Base-by-base conservation (phyloP, 1,284 basidiomycete species). In the Tremellales sp. region DNA sequence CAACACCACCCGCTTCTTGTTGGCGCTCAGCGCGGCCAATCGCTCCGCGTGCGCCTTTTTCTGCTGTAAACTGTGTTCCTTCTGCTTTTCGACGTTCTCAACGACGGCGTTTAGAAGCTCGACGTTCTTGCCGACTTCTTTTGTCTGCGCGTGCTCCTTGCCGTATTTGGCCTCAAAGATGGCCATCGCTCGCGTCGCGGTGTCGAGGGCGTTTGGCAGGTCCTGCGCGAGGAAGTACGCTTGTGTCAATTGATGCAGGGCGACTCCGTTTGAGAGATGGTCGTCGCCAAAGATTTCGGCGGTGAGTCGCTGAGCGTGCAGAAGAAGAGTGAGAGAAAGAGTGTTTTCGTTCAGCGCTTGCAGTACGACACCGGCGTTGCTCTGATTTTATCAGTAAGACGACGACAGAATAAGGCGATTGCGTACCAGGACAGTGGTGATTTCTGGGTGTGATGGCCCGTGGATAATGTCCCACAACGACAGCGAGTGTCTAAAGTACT, bases 391-490 rank as follows among this genome's bases (percentile, higher is more conserved):
- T 25, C 0, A 4, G 3, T 10, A 3, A 14, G 27, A 29, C 0
- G 9, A 16, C 27, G 12, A 5, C 28, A 6, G 25, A 13, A n/a
- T 12, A 14, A 39, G 12, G 52, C 12, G n/a, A 9, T 54, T 26
- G 61, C 75, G 65, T 40, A 75, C 75, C 45, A 78, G 64, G 27
- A 77, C 70, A 43, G 71, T 73, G 57, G 75, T 70, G 50, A 72
- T 65, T 54, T 77, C 75, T 2, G 78, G 76, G 65, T 79, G 78
- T 31, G 72, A 65, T 10, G 67, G 57, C 26, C 79, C 79, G 59
- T 78, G 76, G n/a, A 78, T 64, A 34, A 77, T 62, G 51, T 74
- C 69, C 75, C 76, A 78, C 26, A 80, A 69, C 42, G 71, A 64
- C 33, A 79, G 57, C 31, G 78, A 73, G 52, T 80, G 77, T 43